A percentile compares a stretch with the other conserved stretches of the same genome.
Conservation (phyloP, 352 stramenopile genomes). For the Peronospora destructor region DNA sequence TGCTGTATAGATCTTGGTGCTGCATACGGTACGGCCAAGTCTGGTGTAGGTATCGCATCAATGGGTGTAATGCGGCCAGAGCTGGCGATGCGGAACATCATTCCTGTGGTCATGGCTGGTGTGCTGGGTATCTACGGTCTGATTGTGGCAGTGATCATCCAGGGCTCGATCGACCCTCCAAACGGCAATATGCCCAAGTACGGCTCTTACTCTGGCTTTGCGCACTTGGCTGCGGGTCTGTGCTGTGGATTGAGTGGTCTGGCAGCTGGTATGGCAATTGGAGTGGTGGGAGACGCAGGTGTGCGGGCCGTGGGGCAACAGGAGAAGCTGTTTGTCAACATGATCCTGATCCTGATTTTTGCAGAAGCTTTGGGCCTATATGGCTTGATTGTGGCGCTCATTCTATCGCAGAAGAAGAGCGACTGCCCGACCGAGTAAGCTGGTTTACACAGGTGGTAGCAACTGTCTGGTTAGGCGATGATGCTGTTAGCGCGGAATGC, state of each 20-base stretch:
- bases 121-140: conserved; percentile 95
- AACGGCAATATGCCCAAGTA: conserved; percentile 71
- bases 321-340: conserved; percentile 97
- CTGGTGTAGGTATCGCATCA: conserved; percentile 93
- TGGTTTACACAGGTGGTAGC: too few relatives aligned
- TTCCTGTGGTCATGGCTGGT: conserved; percentile 98
- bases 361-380: conserved; percentile 95
- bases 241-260: conserved; percentile 92
- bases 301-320: conserved; percentile 95
- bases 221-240: conserved; percentile 90
- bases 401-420: conserved; percentile 81
- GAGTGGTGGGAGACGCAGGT: conserved; percentile 93
- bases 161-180: conserved; percentile 85
- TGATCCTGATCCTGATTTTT: conserved; percentile 99
- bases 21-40: conserved; percentile 96
- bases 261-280: conserved; percentile 92
- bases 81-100: conserved; percentile 98
- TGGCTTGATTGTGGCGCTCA: conserved; percentile 93
- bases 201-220: conserved; percentile 92
- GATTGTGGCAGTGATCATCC: conserved; percentile 93
- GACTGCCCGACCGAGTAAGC: conserved; percentile 40
- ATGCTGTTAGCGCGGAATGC: too few relatives aligned
- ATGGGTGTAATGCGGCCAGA: conserved; percentile 95
- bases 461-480: too few relatives aligned
- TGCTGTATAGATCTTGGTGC: conserved; percentile 87